Conservation (phyloP, 208 protist species). For the Vickermania ingenoplastis region DNA sequence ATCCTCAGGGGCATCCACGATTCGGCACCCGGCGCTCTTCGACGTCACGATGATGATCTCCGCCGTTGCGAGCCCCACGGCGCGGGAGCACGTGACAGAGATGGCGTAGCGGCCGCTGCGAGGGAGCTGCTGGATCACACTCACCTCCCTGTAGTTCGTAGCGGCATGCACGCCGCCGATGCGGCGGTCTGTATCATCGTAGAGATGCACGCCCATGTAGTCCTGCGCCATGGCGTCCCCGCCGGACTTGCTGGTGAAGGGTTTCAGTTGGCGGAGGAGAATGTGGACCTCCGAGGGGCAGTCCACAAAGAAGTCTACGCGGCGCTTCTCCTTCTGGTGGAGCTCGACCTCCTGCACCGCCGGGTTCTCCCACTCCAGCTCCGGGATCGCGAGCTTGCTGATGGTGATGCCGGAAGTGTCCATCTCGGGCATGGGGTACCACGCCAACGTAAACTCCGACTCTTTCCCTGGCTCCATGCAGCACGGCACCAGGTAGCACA, state of each 20-base stretch:
- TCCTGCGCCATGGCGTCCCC: conserved; percentile 22
- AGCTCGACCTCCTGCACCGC: conserved; percentile 5
- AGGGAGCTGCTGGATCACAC: conserved; percentile 14
- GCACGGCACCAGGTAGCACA: conserved; percentile 28
- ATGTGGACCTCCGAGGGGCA: conserved; percentile 15
- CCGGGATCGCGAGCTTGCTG: conserved; percentile 10
- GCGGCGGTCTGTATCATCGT: conserved; percentile 22
- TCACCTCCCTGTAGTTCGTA: conserved; percentile 20
- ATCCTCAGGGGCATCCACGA: conserved; percentile 21
- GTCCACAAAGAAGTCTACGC: conserved; percentile 25
- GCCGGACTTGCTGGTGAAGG: conserved; percentile 15
- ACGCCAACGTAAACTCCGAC: conserved; percentile 13
- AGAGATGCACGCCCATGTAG: conserved; percentile 23
- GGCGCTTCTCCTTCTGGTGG: conserved; percentile 15
- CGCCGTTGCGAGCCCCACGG: conserved; percentile 6
- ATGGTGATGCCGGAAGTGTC: conserved; percentile 9
- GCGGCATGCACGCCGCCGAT: conserved; percentile 23
- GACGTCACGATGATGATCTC: conserved; percentile 11
- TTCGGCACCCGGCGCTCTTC: conserved; percentile 2
- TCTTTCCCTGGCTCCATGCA: conserved; percentile 13
- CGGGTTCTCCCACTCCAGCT: conserved; percentile 17
- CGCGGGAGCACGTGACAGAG: conserved; percentile 19
- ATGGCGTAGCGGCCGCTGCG: conserved; percentile 21
- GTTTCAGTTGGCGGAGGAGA: conserved; percentile 18
- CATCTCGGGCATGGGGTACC: conserved; percentile 10